These are phyloP conservation scores for Butyriboletus appendiculatus DNA, from an alignment of 1,284 basidiomycete species.

Conservation along the genomic window DNA sequence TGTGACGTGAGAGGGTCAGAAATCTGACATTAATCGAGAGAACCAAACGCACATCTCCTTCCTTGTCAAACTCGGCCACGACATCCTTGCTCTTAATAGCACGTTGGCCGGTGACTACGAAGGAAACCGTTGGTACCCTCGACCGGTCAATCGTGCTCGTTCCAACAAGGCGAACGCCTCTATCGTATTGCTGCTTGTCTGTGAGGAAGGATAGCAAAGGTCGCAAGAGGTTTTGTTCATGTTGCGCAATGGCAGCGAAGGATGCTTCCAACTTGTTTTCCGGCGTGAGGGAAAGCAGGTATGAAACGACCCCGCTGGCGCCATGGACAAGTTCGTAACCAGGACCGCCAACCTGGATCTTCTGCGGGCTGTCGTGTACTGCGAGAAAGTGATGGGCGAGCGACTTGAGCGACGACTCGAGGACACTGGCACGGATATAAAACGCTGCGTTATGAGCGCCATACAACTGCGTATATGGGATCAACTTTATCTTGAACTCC, in stretches of 20 bases:
- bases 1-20: neutral
- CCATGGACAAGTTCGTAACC: constrained; percentile 73
- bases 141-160: constrained; percentile 42
- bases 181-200: constrained; percentile 40
- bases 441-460: constrained; percentile 71
- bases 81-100: constrained; percentile 60
- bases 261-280: constrained; percentile 45
- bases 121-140: constrained; percentile 74
- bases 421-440: constrained; percentile 53
- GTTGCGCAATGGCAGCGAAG: constrained; percentile 46
- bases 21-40: neutral
- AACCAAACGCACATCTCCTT: constrained; percentile 54
- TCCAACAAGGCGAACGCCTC: constrained; percentile 72
- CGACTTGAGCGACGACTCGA: constrained; percentile 51
- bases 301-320: constrained; percentile 60
- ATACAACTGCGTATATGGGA: constrained; percentile 56
- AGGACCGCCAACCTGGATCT: constrained; percentile 71
- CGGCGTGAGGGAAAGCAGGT: constrained; percentile 62
- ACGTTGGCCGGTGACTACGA: constrained; percentile 60
- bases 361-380: constrained; percentile 51
- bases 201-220: constrained; percentile 45
- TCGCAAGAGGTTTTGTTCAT: constrained; percentile 47
- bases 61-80: constrained; percentile 62
- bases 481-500: neutral
- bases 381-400: constrained; percentile 73